phyloP scores from a whole-genome alignment of 2,329 filamentous ascomycete genomes.

The Aspergillus proliferans region DNA sequence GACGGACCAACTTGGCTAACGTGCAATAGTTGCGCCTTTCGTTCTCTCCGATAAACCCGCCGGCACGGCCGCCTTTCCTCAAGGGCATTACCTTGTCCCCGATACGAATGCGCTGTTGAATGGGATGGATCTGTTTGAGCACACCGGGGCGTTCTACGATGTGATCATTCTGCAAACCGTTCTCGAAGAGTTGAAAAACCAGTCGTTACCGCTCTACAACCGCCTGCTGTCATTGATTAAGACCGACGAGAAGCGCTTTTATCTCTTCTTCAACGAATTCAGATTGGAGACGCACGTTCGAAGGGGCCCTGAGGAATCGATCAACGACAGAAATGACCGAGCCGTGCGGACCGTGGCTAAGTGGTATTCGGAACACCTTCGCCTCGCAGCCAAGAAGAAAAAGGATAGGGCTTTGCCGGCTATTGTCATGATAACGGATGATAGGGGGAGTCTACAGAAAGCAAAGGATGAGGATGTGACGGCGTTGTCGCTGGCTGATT shows the following conservation, averaged over 20 bases:
- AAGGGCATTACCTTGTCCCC: slow-evolving; percentile 88
- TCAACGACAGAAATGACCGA: slow-evolving; percentile 95
- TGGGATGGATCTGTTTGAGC: slow-evolving; percentile 95
- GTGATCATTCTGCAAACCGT: slow-evolving; percentile 96
- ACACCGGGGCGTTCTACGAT: slow-evolving; percentile 85
- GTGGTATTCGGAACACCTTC: slow-evolving; percentile 85
- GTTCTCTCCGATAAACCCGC: slow-evolving; percentile 84
- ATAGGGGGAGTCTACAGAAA: slow-evolving; percentile 78
- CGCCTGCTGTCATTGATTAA: slow-evolving; percentile 83
- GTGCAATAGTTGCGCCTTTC: slow-evolving; percentile 62
- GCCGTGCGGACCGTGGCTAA: slow-evolving; percentile 78
- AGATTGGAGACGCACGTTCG: slow-evolving; percentile 81
- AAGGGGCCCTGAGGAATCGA: slow-evolving; percentile 69
- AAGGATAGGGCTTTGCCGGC: slow-evolving; percentile 58
- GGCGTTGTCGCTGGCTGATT: slow-evolving; percentile 64
- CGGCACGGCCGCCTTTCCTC: slow-evolving; percentile 72
- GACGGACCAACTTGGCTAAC: slow-evolving; percentile 13
- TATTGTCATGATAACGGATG: slow-evolving; percentile 90
- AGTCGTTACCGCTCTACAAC: slow-evolving; percentile 91
- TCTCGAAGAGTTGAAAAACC: slow-evolving; percentile 88
- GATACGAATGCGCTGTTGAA: slow-evolving; percentile 95
- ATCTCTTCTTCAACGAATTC: slow-evolving; percentile 99
- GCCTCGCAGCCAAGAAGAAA: slow-evolving; percentile 49
- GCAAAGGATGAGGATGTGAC: slow-evolving; percentile 66
- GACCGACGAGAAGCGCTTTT: slow-evolving; percentile 94